Conservation (phyloP, 2,329 filamentous ascomycete genomes). For the Myriosclerotinia curreyana region DNA sequence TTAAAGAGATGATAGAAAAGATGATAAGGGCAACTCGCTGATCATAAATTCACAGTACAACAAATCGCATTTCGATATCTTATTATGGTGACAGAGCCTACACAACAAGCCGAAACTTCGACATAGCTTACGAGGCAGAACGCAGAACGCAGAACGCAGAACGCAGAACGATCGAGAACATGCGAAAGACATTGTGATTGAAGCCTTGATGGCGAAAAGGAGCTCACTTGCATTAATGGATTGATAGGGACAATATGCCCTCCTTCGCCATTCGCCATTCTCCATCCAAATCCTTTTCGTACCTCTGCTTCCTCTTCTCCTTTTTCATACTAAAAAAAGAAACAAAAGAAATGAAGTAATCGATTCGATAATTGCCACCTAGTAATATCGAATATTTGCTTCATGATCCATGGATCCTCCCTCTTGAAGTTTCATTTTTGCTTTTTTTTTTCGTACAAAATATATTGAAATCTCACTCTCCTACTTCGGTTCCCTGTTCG, state of each 20-base stretch:
- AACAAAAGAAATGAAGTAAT: neutral
- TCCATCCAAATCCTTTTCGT: neutral
- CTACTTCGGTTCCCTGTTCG: conserved; percentile 3
- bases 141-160: neutral
- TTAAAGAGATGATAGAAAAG: neutral
- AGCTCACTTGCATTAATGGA: neutral
- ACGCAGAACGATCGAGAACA: neutral
- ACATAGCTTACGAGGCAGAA: neutral
- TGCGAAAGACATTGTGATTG: neutral
- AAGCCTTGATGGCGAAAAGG: conserved; percentile 3
- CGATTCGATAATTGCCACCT: neutral
- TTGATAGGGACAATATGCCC: neutral
- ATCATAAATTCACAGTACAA: neutral
- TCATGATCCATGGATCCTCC: conserved; percentile 3
- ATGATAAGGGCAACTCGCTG: neutral
- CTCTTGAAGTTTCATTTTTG: conserved; percentile 10
- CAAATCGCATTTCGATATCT: neutral
- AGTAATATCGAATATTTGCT: conserved; percentile 3
- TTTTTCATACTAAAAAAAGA: conserved; percentile 2
- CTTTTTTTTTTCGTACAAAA: conserved; percentile 16
- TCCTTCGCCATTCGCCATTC: neutral
- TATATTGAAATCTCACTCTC: neutral
- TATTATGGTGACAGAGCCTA: neutral
- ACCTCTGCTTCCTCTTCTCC: neutral
- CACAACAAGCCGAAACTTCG: conserved; percentile 1